These are phyloP conservation scores for Candida glaebosa DNA, from an alignment of 805 yeast species.

Conservation along the genomic window DNA sequence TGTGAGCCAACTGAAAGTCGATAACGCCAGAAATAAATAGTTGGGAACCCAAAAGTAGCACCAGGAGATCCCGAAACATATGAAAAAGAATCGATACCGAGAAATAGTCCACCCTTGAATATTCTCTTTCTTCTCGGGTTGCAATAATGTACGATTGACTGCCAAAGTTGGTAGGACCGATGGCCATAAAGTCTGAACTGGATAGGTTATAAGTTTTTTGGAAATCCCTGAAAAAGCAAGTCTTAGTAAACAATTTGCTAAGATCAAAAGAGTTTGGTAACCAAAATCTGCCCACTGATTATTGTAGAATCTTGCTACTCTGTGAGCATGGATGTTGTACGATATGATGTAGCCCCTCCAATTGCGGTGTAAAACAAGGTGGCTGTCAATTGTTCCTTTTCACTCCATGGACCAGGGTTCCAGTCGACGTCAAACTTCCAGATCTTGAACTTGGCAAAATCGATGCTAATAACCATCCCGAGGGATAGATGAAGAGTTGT, in stretches of 20 bases:
- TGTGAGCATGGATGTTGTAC: slow-evolving; percentile 23
- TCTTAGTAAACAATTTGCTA: slow-evolving; percentile 23
- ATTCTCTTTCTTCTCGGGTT: slow-evolving; percentile 20
- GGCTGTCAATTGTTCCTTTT: slow-evolving; percentile 64
- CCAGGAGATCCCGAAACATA: slow-evolving; percentile 25
- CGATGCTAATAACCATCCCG: slow-evolving; percentile 32
- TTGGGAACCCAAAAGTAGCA: slow-evolving; percentile 45
- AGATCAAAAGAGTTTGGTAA: slow-evolving; percentile 19
- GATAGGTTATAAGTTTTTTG: slow-evolving; percentile 24
- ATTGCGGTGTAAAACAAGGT: slow-evolving; percentile 42
- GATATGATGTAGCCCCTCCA: slow-evolving; percentile 14
- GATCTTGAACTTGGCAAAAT: slow-evolving; percentile 32
- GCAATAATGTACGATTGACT: slow-evolving; percentile 25
- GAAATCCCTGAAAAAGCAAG: slow-evolving; percentile 28
- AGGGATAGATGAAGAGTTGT: slow-evolving; percentile 44
- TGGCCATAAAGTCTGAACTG: slow-evolving; percentile 25
- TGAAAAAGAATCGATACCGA: slow-evolving; percentile 19
- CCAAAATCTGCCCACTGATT: slow-evolving; percentile 25
- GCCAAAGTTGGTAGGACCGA: slow-evolving; percentile 24
- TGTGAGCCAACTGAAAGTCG: slow-evolving; percentile 51
- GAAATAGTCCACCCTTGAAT: slow-evolving; percentile 30
- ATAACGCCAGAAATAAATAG: slow-evolving; percentile 39
- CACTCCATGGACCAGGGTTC: slow-evolving; percentile 53
- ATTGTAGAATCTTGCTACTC: slow-evolving; percentile 18
- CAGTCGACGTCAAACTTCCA: slow-evolving; percentile 26